A percentile compares a stretch with the other conserved stretches of the same genome.
These are phyloP conservation scores for Trichoderma sp. DNA, from an alignment of 2,329 filamentous ascomycete genomes.

Conservation along the genomic window DNA sequence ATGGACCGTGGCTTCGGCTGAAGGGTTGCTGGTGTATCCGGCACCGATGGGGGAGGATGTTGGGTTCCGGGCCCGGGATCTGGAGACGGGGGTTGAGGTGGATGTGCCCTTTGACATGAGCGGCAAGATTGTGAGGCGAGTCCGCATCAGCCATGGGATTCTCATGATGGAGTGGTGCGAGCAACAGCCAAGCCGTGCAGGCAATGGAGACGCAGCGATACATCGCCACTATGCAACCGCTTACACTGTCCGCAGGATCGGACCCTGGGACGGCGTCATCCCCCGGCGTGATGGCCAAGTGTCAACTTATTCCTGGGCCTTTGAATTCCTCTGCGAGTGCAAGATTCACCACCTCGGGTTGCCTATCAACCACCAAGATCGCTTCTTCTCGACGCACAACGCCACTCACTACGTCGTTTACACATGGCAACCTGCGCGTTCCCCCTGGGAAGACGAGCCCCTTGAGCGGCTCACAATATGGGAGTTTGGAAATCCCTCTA, in stretches of 20 bases:
- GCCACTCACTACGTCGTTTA: conserved; percentile 62
- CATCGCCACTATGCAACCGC: conserved; percentile 62
- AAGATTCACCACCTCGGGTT: conserved; percentile 60
- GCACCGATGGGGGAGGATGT: conserved; percentile 23
- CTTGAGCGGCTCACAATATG: conserved; percentile 60
- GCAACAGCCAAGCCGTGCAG: conserved; percentile 49
- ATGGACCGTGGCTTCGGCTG: conserved; percentile 57
- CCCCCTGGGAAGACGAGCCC: conserved; percentile 57
- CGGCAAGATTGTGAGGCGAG: conserved; percentile 54
- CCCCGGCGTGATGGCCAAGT: not conserved
- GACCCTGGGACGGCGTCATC: not conserved
- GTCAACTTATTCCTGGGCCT: conserved; percentile 37
- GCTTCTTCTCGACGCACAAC: conserved; percentile 64
- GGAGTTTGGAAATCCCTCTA: conserved; percentile 55
- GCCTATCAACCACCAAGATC: conserved; percentile 54
- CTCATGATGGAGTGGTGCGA: conserved; percentile 67
- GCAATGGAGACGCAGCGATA: conserved; percentile 52
- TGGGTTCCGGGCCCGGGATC: conserved; percentile 51
- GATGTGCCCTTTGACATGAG: conserved; percentile 53
- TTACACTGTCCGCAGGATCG: conserved; percentile 47
- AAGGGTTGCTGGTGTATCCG: conserved; percentile 58
- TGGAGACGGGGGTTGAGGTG: conserved; percentile 46
- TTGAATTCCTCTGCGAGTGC: conserved; percentile 59
- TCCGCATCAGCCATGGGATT: conserved; percentile 54
- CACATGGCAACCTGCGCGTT: conserved; percentile 60